A percentile compares a stretch with the other conserved stretches of the same genome.
Conservation (phyloP, 1,284 basidiomycete species). For the Entoloma clypeatum region DNA sequence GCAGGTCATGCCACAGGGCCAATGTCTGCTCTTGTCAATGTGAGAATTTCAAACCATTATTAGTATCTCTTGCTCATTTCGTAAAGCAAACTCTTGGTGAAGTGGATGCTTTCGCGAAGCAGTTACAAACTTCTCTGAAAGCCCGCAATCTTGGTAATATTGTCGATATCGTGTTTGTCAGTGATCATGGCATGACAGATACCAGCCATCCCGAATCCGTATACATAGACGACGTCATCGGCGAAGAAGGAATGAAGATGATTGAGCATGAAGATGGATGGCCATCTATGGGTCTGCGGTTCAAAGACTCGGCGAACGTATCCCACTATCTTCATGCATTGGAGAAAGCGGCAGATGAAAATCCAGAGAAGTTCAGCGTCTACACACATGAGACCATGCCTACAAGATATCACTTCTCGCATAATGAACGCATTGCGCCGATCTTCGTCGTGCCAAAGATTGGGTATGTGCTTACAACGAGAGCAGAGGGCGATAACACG, state of each 20-base stretch:
- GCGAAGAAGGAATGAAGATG: conserved; percentile 52
- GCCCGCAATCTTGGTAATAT: conserved; percentile 78
- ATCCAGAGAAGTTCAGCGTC: conserved; percentile 69
- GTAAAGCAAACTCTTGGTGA: conserved; percentile 57
- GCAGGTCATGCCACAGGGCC: conserved; percentile 81
- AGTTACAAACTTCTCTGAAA: conserved; percentile 59
- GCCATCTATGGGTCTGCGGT: conserved; percentile 83
- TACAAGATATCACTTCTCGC: conserved; percentile 69
- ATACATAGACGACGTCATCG: conserved; percentile 84
- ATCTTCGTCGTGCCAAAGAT: conserved; percentile 82
- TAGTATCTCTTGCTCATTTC: conserved; percentile 1
- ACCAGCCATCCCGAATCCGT: conserved; percentile 74
- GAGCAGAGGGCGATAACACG: conserved; percentile 55
- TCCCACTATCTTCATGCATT: conserved; percentile 55
- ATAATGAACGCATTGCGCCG: conserved; percentile 76
- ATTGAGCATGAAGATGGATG: conserved; percentile 81
- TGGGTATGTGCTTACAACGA: conserved; percentile 69
- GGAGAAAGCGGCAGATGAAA: conserved; percentile 43
- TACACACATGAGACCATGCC: conserved; percentile 84
- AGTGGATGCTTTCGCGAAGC: conserved; percentile 75
- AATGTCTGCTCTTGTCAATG: conserved; percentile 67
- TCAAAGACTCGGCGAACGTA: conserved; percentile 55
- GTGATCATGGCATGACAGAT: conserved; percentile 91
- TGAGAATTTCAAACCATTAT: conserved; percentile 30
- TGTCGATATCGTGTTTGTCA: conserved; percentile 86